Evolutionary conservation across 2,329 filamentous ascomycete genomes (phyloP), one percentile per base, ranked within the genome.

Genomic region (Pezicula radicicola): DNA sequence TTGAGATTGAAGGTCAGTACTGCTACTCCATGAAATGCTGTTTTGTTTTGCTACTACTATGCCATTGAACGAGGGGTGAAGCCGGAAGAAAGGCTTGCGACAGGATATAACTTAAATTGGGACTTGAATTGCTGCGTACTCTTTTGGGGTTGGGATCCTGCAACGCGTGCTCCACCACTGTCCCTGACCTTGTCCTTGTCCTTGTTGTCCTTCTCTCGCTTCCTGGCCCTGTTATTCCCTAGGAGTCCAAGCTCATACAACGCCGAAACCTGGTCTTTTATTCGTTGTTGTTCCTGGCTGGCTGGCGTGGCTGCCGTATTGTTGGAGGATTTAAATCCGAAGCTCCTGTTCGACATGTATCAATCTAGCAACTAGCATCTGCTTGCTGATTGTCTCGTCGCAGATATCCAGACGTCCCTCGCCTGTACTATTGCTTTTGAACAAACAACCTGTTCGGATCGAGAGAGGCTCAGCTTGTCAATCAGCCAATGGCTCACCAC

Each of bases 181-280:
- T 49, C 48, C 45, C 55, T 41, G 47, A 41, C 63, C 60, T 52
- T 60, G 55, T 46, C 59, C 57, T 54, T 56, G 60, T 57, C 52
- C 49, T 59, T 58, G 52, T 57, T 59, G 60, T 58, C 52, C 49
- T 59, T 58, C 53, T 56, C 60, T 61, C 59, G 60, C 53, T 54
- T 64, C 58, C 54, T 64, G 47, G 55, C 48, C 56, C 57, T 62
- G 57, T 63, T 61, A 61, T 61, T 56, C 55, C 53, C 56, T 21
- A 64, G 55, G 15, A 65, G 60, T 60, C 63, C 64, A 57, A 67
- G 62, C 61, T 65, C 63, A 64, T 62, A 64, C 54, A 66, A 49
- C 42, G 52, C 52, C 54, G 61, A 63, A 58, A 63, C 63, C 56
- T 64, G 60, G 46, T 62, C 58, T 42, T 55, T 53, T 54, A 55